These are phyloP conservation scores for Vigna reflexopilosa DNA, from an alignment of 306 rosid genomes.

Conservation along the genomic window DNA sequence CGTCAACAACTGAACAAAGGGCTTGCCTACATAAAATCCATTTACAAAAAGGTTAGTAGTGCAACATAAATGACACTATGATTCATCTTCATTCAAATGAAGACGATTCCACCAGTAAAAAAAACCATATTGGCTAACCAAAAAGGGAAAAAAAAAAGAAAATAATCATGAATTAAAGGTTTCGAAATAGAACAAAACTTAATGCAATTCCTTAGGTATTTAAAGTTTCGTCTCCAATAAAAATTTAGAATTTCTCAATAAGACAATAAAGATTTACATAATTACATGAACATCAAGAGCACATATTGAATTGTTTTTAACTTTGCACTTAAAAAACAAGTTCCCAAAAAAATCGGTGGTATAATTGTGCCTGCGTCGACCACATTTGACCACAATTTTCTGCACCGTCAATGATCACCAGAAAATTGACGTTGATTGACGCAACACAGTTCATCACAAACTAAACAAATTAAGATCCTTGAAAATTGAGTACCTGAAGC, in stretches of 20 bases:
- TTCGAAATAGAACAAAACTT: background rate
- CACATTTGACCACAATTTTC: background rate
- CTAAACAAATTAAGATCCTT: background rate
- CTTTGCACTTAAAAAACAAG: background rate
- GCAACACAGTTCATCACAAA: background rate
- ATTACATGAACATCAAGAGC: background rate
- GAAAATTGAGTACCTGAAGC: conserved; percentile 45
- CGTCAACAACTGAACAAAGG: conserved; percentile 49
- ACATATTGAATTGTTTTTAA: background rate
- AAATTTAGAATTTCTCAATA: background rate
- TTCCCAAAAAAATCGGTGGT: background rate
- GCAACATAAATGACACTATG: background rate
- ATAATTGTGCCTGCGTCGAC: background rate
- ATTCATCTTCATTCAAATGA: conserved; percentile 1
- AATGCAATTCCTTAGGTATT: background rate
- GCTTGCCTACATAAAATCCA: conserved; percentile 44
- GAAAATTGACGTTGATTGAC: background rate
- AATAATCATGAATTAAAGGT: background rate
- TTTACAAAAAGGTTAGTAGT: conserved; percentile 32
- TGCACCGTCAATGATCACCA: background rate
- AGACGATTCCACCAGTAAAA: background rate
- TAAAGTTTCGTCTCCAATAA: background rate
- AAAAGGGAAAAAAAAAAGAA: background rate
- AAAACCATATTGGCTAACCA: background rate
- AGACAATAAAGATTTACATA: background rate